Percentiles rank a stretch among this genome's conserved stretches.
These are phyloP conservation scores for Abortiporus biennis DNA, from an alignment of 1,284 basidiomycete genomes.

Conservation along the genomic window DNA sequence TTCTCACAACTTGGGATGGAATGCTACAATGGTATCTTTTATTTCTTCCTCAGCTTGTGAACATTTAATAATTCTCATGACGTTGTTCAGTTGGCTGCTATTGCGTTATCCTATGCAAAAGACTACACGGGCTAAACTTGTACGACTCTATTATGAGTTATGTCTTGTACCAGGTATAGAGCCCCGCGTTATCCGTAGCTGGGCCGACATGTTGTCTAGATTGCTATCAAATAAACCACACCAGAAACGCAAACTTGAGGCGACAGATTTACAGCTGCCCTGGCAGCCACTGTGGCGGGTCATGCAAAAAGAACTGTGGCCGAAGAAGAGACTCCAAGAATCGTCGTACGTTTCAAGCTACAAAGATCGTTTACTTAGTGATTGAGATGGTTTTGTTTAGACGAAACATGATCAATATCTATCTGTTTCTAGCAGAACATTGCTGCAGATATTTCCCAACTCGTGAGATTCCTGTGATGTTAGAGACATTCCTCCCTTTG, in stretches of 20 bases:
- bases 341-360: constrained; percentile 33
- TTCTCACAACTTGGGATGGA: constrained; percentile 66
- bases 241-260: constrained; percentile 56
- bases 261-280: constrained; percentile 63
- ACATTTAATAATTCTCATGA: neutral
- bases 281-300: constrained; percentile 74
- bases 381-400: constrained; percentile 26
- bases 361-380: neutral
- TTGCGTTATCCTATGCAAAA: constrained; percentile 79
- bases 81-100: constrained; percentile 63
- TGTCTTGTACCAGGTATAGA: constrained; percentile 73
- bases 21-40: constrained; percentile 64
- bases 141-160: constrained; percentile 77
- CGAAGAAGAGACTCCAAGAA: constrained; percentile 55
- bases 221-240: constrained; percentile 64
- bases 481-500: constrained; percentile 64
- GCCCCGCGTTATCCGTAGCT: constrained; percentile 60
- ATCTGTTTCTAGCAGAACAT: constrained; percentile 68
- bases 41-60: constrained; percentile 8
- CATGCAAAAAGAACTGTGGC: constrained; percentile 69
- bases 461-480: constrained; percentile 65
- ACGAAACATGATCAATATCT: constrained; percentile 62
- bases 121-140: constrained; percentile 71
- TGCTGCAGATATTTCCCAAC: constrained; percentile 67
- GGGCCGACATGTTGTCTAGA: constrained; percentile 69